Evolutionary conservation across 768 basidiomycete species (phyloP), one percentile per base, ranked within the genome.

Genomic region (Serendipita sp.): DNA sequence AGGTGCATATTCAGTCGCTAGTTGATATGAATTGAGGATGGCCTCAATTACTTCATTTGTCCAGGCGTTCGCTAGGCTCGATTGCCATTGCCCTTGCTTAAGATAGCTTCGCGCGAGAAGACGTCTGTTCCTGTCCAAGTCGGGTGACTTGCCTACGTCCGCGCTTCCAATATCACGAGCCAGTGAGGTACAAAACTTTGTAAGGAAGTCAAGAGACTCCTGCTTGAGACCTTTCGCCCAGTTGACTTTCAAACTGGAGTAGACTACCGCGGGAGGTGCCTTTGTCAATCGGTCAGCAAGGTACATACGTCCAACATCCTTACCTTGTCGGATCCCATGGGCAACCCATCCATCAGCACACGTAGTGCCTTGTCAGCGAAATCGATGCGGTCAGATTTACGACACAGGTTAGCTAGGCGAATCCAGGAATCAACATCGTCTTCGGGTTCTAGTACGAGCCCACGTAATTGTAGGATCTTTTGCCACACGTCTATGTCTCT

Each of bases 401-500:
- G 89, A 70, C 96, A 98, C 1, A 98, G 77, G 69, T 99, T 98
- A 2, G 95, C 91, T 69, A 99, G 97, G 74, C 96, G 93, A 74
- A 99, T 96, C 93, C 94, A 98, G 84, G 96, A 97, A 50, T 88
- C 82, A 45, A 89, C 90, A 70, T 97, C 93, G 65, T 96, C 92
- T 66, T 89, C 89, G 0, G 96, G 95, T 45, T 83, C 88, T 28
- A 97, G 77, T 22, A 99, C 93, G 61, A 98, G 79, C 0, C 94
- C 91, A 61, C 96, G 82, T 56, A 99, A 92, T 77, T 97, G 95
- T 7, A 99, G 77, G 61, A 98, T 90, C 20, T 95, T 84, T 71
- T 98, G 96, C 96, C 96, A 99, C 3, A 96, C 92, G 73, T 99
- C 96, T 34, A 98, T 95, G 68, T 98, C 96, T 24, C 91, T 90